phyloP scores from a whole-genome alignment of 2,329 filamentous ascomycete genomes.

The Calonectria pseudoreteaudii region DNA sequence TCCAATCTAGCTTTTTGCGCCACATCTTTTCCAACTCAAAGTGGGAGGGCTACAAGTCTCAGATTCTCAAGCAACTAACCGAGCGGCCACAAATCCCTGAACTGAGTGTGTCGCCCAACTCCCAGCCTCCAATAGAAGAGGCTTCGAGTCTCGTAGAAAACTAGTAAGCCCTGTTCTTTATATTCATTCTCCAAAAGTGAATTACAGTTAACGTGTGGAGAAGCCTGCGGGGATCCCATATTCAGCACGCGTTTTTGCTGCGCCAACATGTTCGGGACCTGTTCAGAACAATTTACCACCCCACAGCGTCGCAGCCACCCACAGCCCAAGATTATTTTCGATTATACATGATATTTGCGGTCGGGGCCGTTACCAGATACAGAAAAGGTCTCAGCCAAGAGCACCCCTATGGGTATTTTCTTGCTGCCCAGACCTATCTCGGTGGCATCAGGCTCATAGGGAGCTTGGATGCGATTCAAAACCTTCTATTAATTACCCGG shows the following conservation, averaged over 20 bases:
- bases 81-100: slow-evolving; percentile 26
- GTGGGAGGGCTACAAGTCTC: slow-evolving; percentile 26
- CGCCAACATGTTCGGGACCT: neutral
- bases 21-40: slow-evolving; percentile 27
- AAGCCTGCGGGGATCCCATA: neutral
- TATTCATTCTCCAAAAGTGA: neutral
- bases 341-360: neutral
- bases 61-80: slow-evolving; percentile 28
- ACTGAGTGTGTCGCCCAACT: slow-evolving; percentile 11
- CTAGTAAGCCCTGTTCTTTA: neutral
- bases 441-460: slow-evolving; percentile 3
- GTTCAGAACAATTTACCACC: neutral
- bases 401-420: neutral
- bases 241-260: neutral
- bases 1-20: slow-evolving; percentile 15
- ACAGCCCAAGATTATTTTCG: neutral
- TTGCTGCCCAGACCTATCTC: neutral
- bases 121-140: slow-evolving; percentile 10
- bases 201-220: neutral
- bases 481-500: slow-evolving; percentile 31
- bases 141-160: slow-evolving; percentile 3
- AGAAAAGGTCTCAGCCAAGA: neutral
- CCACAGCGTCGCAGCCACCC: neutral
- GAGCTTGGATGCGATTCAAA: slow-evolving; percentile 30
- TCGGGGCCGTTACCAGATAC: neutral